Evolutionary conservation across 805 yeast genomes (phyloP).

Genomic region (Teunomyces panamensis): DNA sequence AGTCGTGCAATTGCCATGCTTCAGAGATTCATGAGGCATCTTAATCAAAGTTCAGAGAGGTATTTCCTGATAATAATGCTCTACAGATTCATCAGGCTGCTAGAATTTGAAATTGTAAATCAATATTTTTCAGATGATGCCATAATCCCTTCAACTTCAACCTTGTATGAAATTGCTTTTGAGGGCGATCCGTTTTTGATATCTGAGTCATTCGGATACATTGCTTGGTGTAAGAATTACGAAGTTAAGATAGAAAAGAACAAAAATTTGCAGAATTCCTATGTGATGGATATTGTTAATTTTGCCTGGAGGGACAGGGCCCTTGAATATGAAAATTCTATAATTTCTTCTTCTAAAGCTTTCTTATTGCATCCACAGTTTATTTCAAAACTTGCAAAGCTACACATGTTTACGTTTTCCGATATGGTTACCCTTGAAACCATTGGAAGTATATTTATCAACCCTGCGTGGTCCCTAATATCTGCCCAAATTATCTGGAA

Average conservation of each 20-base stretch:
- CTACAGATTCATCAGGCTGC: slow-evolving; percentile 13
- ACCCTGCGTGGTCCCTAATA: slow-evolving; percentile 50
- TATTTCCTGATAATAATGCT: slow-evolving; percentile 5
- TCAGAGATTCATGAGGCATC: not conserved
- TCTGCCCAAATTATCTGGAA: slow-evolving; percentile 43
- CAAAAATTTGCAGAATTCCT: slow-evolving; percentile 44
- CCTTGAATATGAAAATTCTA: slow-evolving; percentile 30
- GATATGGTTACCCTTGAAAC: slow-evolving; percentile 23
- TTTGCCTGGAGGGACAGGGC: slow-evolving; percentile 56
- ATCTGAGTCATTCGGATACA: slow-evolving; percentile 46
- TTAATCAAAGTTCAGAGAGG: not conserved
- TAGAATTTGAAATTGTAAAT: slow-evolving; percentile 8
- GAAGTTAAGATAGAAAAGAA: slow-evolving; percentile 19
- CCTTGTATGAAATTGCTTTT: slow-evolving; percentile 38
- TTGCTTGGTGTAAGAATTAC: slow-evolving; percentile 36
- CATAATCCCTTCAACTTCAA: slow-evolving; percentile 34
- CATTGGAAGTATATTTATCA: slow-evolving; percentile 45
- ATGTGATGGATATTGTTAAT: slow-evolving; percentile 55
- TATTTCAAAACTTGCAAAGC: slow-evolving; percentile 24
- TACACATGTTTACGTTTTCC: slow-evolving; percentile 18
- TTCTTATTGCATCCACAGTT: slow-evolving; percentile 36
- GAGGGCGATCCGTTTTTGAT: slow-evolving; percentile 42
- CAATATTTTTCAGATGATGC: slow-evolving; percentile 9
- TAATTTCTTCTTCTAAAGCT: slow-evolving; percentile 33
- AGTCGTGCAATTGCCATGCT: slow-evolving; percentile 9